Base-by-base conservation (phyloP, 2,329 filamentous ascomycete species). In the Lasiodiplodia theobromae region DNA sequence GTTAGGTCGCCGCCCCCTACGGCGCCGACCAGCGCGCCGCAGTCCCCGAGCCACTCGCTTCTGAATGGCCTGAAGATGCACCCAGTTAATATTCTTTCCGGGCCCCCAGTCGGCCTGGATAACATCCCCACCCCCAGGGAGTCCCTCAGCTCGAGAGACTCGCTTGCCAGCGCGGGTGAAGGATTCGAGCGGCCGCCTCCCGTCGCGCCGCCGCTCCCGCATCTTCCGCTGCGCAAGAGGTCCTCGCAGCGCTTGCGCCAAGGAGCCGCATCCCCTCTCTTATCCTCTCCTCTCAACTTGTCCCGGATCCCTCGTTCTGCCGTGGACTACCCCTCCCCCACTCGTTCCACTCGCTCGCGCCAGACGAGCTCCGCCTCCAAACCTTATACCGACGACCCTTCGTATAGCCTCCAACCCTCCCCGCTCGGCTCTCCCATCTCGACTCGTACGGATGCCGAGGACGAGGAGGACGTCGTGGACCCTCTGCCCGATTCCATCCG, bases 221-320 rank as follows among this genome's bases (percentile, higher is more conserved):
- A 80, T 70, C 71, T 80, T 12, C 78, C 78, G 40, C 74, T 80
- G 47, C 73, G 78, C 52, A 79, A 78, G 70, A 74, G 75, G 23
- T 79, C 78, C 11, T 74, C 78, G 38, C 71, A 76, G 51, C 72
- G 74, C 34, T 70, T 79, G 66, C 69, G 71, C 10, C 67, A 68
- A 44, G 34, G 67, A 56, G 67, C 67, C 51, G 58, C 52, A 25
- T 68, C 74, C 52, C 67, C 67, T 49, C 51, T 44, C 52, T 64
- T 68, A 18, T 25, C 58, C 23, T 64, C 67, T 16, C 67, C 60
- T 52, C 51, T 64, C 40, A 54, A 64, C 67, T 51, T 51, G 40
- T 51, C 67, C 28, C 38, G 56, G 49, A 68, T 68, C 66, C 57
- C 66, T 44, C 65, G 65, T 31, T 67, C 65, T 44, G 60, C 28